Base-by-base conservation (phyloP, 192 early-diverging fungal species). In the Lobosporangium transversale region DNA sequence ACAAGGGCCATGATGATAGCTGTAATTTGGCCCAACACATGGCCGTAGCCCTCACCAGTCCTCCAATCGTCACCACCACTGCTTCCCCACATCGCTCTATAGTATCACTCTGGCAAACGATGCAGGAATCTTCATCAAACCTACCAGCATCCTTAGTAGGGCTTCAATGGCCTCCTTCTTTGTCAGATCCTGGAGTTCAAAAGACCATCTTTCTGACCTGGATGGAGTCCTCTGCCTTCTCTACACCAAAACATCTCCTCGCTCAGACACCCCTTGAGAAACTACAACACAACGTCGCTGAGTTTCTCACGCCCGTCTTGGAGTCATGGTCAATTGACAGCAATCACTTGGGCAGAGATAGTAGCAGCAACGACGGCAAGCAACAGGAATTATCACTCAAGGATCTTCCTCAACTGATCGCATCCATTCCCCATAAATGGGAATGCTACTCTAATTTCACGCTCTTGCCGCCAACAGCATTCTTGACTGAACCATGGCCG, bases 361-460 rank as follows among this genome's bases (percentile, higher is more conserved):
- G 0, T 17, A 24, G 20, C 2, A 5, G 18, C 6, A 58, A 40
- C 23, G 29, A n/a, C n/a, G n/a, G n/a, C n/a, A n/a, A n/a, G n/a
- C n/a, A n/a, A n/a, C n/a, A 45, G 12, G 42, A 37, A n/a, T 26
- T 59, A 2, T 31, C 52, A 0, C 18, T 49, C 11, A 48, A 54
- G 0, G 1, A 44, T 1, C 58, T 73, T 0, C 59, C 56, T 23
- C 26, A 27, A n/a, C 57, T 76, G 59, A 52, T 76, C 30, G 63
- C 57, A n/a, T 61, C 73, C 2, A 49, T 82, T 9, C 78, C 80
- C 24, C 61, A 59, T 21, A 82, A 82, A 44, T 82, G 80, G 80
- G 80, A 82, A 26, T 64, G 79, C 50, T 82, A 82, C 52, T 63
- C 61, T 0, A 37, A 79, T n/a, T 82, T 82, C 51, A 73, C 70